phyloP scores from a whole-genome alignment of 768 basidiomycete genomes.

The Phanerochaete carnosa region DNA sequence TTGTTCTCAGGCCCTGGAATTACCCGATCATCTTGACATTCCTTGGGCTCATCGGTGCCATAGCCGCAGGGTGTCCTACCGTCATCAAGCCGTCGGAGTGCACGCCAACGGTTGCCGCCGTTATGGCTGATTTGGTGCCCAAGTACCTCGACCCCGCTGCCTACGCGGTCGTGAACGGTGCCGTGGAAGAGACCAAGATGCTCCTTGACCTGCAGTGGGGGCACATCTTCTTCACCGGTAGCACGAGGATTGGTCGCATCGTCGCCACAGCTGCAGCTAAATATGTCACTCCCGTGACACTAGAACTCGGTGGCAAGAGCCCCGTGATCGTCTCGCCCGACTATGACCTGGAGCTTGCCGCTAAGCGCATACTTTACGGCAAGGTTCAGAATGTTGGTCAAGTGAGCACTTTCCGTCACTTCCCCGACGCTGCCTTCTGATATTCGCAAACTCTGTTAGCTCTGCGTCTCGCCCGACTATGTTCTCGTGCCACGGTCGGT shows the following conservation, averaged over 20 bases:
- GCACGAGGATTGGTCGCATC: slow-evolving; percentile 32
- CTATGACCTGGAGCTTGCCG: slow-evolving; percentile 47
- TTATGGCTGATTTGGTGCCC: slow-evolving; percentile 52
- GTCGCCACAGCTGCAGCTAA: slow-evolving; percentile 40
- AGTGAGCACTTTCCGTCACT: slow-evolving; percentile 4
- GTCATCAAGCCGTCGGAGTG: slow-evolving; percentile 68
- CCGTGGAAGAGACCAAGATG: slow-evolving; percentile 32
- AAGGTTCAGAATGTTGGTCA: slow-evolving; percentile 41
- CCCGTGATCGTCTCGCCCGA: slow-evolving; percentile 44
- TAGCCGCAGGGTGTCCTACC: slow-evolving; percentile 66
- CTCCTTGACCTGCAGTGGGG: slow-evolving; percentile 34
- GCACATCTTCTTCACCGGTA: slow-evolving; percentile 35
- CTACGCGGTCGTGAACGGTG: slow-evolving; percentile 52
- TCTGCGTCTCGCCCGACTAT: slow-evolving; percentile 44
- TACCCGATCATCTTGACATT: slow-evolving; percentile 54
- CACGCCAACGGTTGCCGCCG: slow-evolving; percentile 41
- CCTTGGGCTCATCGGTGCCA: slow-evolving; percentile 63
- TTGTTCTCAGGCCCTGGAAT: slow-evolving; percentile 56
- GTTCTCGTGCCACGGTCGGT: slow-evolving; percentile 37
- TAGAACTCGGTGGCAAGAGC: slow-evolving; percentile 42
- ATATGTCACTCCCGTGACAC: slow-evolving; percentile 37
- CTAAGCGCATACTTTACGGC: slow-evolving; percentile 64
- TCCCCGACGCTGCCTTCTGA: not conserved
- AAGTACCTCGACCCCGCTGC: slow-evolving; percentile 51
- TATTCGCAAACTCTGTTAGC: slow-evolving; percentile 16